These are phyloP conservation scores for Francoa sonchifolia DNA, from an alignment of 441 rosid genomes.

Conservation along the genomic window DNA sequence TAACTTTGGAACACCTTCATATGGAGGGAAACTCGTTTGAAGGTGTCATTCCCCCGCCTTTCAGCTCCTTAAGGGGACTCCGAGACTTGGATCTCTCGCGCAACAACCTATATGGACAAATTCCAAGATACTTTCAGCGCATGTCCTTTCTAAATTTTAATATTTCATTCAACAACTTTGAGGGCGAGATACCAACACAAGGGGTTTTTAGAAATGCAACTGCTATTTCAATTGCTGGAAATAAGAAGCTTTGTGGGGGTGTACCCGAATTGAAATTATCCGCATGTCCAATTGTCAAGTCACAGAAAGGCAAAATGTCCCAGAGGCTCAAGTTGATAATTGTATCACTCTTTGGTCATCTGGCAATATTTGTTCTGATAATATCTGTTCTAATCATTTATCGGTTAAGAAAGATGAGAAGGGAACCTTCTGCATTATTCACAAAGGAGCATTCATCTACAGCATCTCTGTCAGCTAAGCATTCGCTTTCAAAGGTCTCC, in stretches of 20 bases:
- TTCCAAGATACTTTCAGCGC: constrained; percentile 10
- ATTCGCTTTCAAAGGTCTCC: background rate
- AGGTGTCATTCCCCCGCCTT: constrained; percentile 13
- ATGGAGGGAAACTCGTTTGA: constrained; percentile 16
- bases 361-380: background rate
- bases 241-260: constrained; percentile 23
- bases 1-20: constrained; percentile 5
- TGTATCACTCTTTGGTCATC: background rate
- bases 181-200: constrained; percentile 11
- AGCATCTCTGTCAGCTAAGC: background rate
- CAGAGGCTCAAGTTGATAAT: background rate
- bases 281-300: constrained; percentile 6
- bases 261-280: constrained; percentile 11
- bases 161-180: constrained; percentile 17
- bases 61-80: constrained; percentile 11
- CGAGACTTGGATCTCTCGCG: constrained; percentile 10
- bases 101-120: constrained; percentile 14
- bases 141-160: constrained; percentile 3
- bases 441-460: too few species aligned
- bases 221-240: constrained; percentile 10
- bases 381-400: background rate
- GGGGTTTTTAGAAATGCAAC: constrained; percentile 20
- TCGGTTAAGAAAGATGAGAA: constrained; percentile 1
- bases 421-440: too few species aligned
- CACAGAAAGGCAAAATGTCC: background rate